A percentile compares a stretch with the other conserved stretches of the same genome.
Evolutionary conservation across 73 alveolate genomes (phyloP).

Genomic region (Stentor coeruleus): DNA sequence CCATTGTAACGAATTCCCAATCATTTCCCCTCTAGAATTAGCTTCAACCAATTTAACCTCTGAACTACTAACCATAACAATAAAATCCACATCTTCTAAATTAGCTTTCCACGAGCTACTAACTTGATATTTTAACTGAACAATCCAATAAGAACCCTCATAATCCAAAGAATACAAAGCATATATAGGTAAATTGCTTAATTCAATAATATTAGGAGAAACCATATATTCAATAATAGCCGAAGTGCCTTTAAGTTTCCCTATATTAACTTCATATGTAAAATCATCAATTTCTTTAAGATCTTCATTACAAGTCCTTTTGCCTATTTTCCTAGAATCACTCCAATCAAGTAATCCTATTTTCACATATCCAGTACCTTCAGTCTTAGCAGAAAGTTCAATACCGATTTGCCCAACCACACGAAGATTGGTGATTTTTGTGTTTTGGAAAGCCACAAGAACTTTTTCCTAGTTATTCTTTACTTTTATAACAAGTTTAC

Average conservation of each 20-base stretch:
- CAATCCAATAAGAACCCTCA: neutral
- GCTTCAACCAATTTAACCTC: neutral
- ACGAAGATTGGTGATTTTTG: neutral
- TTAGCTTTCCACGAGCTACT: neutral
- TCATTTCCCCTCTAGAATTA: neutral
- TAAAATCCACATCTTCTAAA: neutral
- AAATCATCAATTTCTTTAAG: neutral
- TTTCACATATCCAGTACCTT: neutral
- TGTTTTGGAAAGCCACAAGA: neutral
- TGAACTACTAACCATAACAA: neutral
- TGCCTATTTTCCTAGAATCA: neutral
- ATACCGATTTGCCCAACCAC: slow-evolving; percentile 7
- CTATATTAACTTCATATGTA: neutral
- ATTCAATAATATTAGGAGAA: neutral
- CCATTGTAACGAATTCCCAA: neutral
- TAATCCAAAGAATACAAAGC: neutral
- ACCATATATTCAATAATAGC: neutral
- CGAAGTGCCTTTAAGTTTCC: neutral
- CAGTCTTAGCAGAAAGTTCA: neutral
- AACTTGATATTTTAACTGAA: neutral
- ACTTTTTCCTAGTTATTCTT: neutral
- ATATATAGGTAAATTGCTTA: neutral
- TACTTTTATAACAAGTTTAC: neutral
- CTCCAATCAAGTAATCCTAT: neutral
- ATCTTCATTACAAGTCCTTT: neutral